phyloP scores from a whole-genome alignment of 257 asterid genomes.

The Apocynum venetum region DNA sequence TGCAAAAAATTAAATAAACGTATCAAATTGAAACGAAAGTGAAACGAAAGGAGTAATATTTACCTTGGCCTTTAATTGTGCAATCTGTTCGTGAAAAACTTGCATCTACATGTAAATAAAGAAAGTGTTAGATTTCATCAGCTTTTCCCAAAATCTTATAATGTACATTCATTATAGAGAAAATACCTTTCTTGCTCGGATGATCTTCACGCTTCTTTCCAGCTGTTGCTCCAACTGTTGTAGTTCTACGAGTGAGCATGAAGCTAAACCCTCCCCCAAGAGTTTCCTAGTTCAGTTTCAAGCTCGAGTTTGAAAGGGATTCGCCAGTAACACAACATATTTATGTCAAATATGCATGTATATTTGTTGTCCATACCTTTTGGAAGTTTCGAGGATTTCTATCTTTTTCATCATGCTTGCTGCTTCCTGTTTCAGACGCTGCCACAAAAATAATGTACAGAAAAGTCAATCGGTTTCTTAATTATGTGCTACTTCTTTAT shows the following conservation, averaged over 20 bases:
- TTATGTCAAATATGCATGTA: too few relatives aligned
- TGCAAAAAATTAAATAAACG: too few relatives aligned
- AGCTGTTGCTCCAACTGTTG: slow-evolving; percentile 76
- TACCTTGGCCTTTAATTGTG: slow-evolving; percentile 77
- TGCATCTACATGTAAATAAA: slow-evolving; percentile 46
- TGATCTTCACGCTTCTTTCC: slow-evolving; percentile 58
- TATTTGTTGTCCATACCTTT: slow-evolving; percentile 29
- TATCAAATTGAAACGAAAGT: too few relatives aligned
- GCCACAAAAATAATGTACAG: slow-evolving; percentile 1
- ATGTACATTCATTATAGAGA: too few relatives aligned
- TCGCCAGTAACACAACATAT: background rate
- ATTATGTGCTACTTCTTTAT: background rate
- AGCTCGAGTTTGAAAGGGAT: background rate
- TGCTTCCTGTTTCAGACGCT: slow-evolving; percentile 68
- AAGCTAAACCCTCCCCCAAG: slow-evolving; percentile 67
- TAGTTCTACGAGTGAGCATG: slow-evolving; percentile 69
- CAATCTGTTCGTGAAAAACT: slow-evolving; percentile 70
- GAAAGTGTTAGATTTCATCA: background rate
- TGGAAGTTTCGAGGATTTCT: slow-evolving; percentile 73
- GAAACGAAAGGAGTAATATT: background rate
- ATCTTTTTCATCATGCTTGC: slow-evolving; percentile 67
- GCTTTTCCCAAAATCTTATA: background rate
- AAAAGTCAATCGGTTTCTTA: background rate
- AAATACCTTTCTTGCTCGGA: slow-evolving; percentile 73
- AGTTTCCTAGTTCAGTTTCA: slow-evolving; percentile 42